A percentile compares a stretch with the other conserved stretches of the same genome.
These are phyloP conservation scores for Rosa lucieae DNA, from an alignment of 306 rosid species.

Conservation along the genomic window DNA sequence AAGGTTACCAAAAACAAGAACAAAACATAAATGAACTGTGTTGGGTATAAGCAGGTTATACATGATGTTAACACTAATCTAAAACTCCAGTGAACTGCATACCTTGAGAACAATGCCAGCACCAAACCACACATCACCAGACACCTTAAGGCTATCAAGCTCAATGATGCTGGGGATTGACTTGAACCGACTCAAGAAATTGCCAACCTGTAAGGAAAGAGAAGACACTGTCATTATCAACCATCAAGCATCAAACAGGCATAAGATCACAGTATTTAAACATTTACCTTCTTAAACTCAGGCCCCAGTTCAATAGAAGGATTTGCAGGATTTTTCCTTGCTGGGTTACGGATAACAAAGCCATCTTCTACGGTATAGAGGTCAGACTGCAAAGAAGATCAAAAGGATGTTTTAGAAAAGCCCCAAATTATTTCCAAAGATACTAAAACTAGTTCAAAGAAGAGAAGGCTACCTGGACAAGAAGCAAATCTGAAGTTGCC, in stretches of 20 bases:
- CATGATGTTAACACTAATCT: not conserved
- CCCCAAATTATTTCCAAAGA: slow-evolving; percentile 17
- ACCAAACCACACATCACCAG: slow-evolving; percentile 96
- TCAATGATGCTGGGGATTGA: slow-evolving; percentile 91
- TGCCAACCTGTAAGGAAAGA: slow-evolving; percentile 54
- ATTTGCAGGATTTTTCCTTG: slow-evolving; percentile 76
- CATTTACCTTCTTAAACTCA: slow-evolving; percentile 84
- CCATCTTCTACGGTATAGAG: slow-evolving; percentile 82
- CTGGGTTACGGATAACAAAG: slow-evolving; percentile 59
- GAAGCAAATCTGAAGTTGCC: slow-evolving; percentile 98
- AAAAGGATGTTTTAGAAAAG: slow-evolving; percentile 16
- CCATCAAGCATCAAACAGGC: slow-evolving; percentile 15
- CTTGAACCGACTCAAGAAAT: slow-evolving; percentile 82
- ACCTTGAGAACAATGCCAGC: slow-evolving; percentile 80
- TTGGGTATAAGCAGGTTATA: not conserved
- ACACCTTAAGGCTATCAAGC: slow-evolving; percentile 85
- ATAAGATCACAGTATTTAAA: slow-evolving; percentile 6
- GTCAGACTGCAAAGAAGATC: slow-evolving; percentile 63
- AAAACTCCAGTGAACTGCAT: slow-evolving; percentile 12
- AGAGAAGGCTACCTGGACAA: slow-evolving; percentile 72
- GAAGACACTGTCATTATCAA: slow-evolving; percentile 23
- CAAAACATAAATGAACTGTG: not conserved
- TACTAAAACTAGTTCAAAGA: slow-evolving; percentile 12
- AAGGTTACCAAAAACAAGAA: not conserved
- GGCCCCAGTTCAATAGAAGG: slow-evolving; percentile 97